Evolutionary conservation across 1,284 basidiomycete species (phyloP).

Genomic region (Tilletia setariae): DNA sequence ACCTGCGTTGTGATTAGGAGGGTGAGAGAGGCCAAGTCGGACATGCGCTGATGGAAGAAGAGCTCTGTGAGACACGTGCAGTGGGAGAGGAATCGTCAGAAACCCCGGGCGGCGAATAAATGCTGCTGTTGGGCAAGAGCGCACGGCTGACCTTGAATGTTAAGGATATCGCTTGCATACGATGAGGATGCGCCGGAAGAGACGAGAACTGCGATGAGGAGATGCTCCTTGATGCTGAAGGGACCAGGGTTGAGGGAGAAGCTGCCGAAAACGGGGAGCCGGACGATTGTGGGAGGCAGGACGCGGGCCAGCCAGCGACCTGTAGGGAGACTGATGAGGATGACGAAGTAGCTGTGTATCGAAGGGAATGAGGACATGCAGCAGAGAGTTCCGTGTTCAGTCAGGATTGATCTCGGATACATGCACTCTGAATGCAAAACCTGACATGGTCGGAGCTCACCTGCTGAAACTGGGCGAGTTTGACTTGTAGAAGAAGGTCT

Average conservation of each 20-base stretch:
- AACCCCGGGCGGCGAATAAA: too few relatives aligned
- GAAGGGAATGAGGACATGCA: constrained; percentile 25
- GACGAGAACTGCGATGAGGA: constrained; percentile 57
- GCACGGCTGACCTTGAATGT: constrained; percentile 35
- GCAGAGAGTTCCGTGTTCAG: too few relatives aligned
- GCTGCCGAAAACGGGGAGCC: constrained; percentile 35
- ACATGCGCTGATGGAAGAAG: constrained; percentile 52
- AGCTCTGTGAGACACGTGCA: constrained; percentile 28
- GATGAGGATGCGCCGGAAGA: constrained; percentile 56
- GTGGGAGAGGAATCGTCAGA: too few relatives aligned
- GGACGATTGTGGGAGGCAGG: constrained; percentile 46
- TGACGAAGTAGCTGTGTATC: constrained; percentile 62
- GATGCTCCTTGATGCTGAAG: constrained; percentile 58
- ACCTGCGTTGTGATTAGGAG: constrained; percentile 52
- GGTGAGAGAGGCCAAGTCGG: constrained; percentile 39
- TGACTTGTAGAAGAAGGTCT: constrained; percentile 36
- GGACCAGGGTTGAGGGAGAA: constrained; percentile 59
- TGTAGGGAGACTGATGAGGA: constrained; percentile 58
- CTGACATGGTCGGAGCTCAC: neutral
- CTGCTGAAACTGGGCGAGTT: constrained; percentile 26
- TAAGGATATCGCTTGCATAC: constrained; percentile 53
- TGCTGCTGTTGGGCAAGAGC: neutral
- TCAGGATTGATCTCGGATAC: too few relatives aligned
- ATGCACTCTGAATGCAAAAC: neutral
- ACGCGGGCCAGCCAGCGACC: constrained; percentile 55